These are phyloP conservation scores for Gossypium mustelinum DNA, from an alignment of 345 rosid genomes.

Conservation along the genomic window DNA sequence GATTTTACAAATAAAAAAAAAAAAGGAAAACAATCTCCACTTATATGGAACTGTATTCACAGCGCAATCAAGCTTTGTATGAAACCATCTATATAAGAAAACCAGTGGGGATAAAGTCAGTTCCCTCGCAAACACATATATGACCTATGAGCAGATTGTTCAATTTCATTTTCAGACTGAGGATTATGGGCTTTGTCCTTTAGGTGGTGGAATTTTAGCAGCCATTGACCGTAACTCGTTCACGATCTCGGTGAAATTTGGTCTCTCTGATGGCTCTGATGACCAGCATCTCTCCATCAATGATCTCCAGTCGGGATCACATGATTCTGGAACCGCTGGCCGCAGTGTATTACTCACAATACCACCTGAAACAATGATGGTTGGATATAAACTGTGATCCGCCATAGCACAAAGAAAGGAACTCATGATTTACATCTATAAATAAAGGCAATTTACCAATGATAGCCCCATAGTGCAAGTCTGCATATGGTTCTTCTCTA, in stretches of 20 bases:
- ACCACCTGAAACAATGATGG: conserved; percentile 41
- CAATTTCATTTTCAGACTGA: not conserved
- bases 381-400: conserved; percentile 28
- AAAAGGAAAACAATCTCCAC: too few species aligned
- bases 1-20: too few species aligned
- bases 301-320: conserved; percentile 56
- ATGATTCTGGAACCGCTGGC: conserved; percentile 52
- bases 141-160: not conserved
- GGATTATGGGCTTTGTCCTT: conserved; percentile 33
- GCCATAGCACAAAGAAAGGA: conserved; percentile 38
- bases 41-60: too few species aligned
- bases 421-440: not conserved
- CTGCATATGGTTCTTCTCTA: conserved; percentile 69
- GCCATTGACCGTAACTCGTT: conserved; percentile 46
- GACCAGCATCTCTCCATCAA: conserved; percentile 80
- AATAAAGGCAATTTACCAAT: conserved; percentile 38
- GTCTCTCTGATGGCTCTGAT: conserved; percentile 61
- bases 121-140: not conserved
- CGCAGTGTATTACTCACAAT: conserved; percentile 67
- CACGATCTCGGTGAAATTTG: conserved; percentile 50
- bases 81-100: too few species aligned
- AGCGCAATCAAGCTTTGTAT: too few species aligned
- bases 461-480: conserved; percentile 73
- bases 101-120: too few species aligned
- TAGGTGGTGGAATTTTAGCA: conserved; percentile 41